phyloP scores from a whole-genome alignment of 176 grass and related monocot genomes.

The Thinopyrum elongatum region DNA sequence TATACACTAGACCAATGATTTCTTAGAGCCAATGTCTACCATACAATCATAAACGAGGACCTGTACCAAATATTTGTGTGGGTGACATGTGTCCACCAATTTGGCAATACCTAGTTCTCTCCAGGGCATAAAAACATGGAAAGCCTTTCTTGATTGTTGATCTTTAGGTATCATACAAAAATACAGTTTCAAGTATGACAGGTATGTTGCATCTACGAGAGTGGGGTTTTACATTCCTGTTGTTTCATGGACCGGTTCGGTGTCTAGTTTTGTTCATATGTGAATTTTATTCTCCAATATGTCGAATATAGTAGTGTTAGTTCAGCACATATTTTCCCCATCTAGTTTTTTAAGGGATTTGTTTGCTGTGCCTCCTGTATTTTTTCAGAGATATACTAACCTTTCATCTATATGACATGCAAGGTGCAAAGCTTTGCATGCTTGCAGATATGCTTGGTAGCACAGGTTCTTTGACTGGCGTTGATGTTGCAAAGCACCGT shows the following conservation, averaged over 20 bases:
- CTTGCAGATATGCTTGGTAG: constrained; percentile 72
- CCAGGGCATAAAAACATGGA: constrained; percentile 13
- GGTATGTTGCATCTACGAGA: neutral
- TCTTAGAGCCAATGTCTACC: neutral
- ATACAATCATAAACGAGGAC: neutral
- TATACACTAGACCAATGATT: neutral
- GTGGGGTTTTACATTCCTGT: neutral
- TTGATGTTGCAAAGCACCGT: constrained; percentile 84
- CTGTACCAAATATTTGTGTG: neutral
- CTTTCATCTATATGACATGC: constrained; percentile 10
- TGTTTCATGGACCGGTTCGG: neutral
- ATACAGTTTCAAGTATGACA: neutral
- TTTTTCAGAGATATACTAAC: constrained; percentile 9
- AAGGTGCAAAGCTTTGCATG: constrained; percentile 98
- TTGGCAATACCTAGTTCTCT: neutral
- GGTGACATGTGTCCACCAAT: neutral
- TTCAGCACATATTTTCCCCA: constrained; percentile 5
- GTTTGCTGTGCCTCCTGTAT: neutral
- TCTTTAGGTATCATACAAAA: neutral
- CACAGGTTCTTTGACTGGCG: constrained; percentile 85
- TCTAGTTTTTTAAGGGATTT: neutral
- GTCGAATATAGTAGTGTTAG: neutral
- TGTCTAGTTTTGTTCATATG: neutral
- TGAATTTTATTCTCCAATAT: neutral
- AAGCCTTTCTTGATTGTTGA: neutral